Conservation (phyloP, 2,329 filamentous ascomycete genomes). For the Aspergillus transmontanensis region DNA sequence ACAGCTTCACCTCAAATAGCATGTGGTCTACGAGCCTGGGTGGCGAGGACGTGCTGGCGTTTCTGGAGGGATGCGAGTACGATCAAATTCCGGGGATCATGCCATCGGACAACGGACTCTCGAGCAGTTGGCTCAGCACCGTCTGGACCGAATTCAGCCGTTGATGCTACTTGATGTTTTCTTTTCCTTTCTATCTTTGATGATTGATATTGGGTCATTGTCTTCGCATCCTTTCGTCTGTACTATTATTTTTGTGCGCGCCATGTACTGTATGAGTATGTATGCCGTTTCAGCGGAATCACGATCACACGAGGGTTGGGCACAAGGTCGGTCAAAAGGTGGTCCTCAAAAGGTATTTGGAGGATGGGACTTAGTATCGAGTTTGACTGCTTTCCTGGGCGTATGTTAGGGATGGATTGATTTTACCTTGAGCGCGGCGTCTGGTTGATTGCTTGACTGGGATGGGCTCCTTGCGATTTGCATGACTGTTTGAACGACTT, state of each 20-base stretch:
- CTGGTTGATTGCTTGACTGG: conserved; percentile 7
- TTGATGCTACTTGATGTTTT: conserved; percentile 15
- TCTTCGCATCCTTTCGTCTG: conserved; percentile 18
- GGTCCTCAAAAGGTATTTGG: not conserved
- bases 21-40: conserved; percentile 37
- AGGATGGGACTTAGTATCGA: conserved; percentile 5
- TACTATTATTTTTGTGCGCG: conserved; percentile 31
- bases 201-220: conserved; percentile 9
- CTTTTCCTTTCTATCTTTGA: conserved; percentile 7
- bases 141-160: conserved; percentile 38
- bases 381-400: conserved; percentile 11
- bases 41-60: conserved; percentile 41
- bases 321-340: conserved; percentile 5
- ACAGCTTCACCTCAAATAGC: conserved; percentile 24
- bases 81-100: conserved; percentile 29
- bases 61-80: conserved; percentile 40
- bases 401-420: conserved; percentile 7
- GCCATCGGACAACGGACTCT: conserved; percentile 35
- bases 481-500: conserved; percentile 6
- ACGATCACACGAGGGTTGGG: conserved; percentile 16
- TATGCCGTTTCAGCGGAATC: conserved; percentile 17
- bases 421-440: conserved; percentile 14
- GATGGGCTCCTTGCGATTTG: not conserved
- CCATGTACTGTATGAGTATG: conserved; percentile 31
- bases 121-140: conserved; percentile 39